Base-by-base conservation (phyloP, 164 flowering plant genomes). In the Magnolia sinica region DNA sequence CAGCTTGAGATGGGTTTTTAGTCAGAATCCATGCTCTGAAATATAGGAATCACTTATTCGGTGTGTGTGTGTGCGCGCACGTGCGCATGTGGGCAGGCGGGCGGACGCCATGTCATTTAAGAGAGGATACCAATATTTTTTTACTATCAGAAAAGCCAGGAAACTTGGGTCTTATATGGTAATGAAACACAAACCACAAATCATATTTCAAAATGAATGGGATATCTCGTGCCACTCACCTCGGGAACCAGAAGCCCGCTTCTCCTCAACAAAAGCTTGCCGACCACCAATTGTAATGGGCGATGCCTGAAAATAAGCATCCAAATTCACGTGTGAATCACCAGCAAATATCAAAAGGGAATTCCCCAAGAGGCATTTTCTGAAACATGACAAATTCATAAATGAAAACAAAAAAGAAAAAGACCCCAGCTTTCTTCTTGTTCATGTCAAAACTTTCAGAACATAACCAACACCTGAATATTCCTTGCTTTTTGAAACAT, bases 211-310 rank as follows among this genome's bases (percentile, higher is more conserved):
- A 11, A 55, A 55, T 11, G 18, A 55, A 55, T 55, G 61, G 61
- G 18, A 55, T 55, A 8, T 16, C 13, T 55, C 2, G 2, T 16
- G 13, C 10, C 16, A 64, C 76, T 86, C 81, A 64, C 94, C 92
- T 87, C 92, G 86, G 49, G 87, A 78, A 70, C 71, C 78, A 6
- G 90, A 87, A 16, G 95, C 86, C 61, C 81, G 87, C 87, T 91
- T 91, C 67, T 85, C 89, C 84, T 89, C 90, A 45, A 89, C 88
- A 80, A 74, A 68, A 72, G 72, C 83, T 64, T 79, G 81, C 18
- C 81, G 85, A 27, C 87, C 88, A 71, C 80, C 77, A 64, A 87
- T 82, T 4, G 20, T 67, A 24, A 87, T 65, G 11, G 90, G 87
- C 19, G 88, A 86, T 29, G 87, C 88, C 90, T 87, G 81, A 23